Base-by-base conservation (phyloP, 139 green algal species). In the Coccomyxa sp. region DNA sequence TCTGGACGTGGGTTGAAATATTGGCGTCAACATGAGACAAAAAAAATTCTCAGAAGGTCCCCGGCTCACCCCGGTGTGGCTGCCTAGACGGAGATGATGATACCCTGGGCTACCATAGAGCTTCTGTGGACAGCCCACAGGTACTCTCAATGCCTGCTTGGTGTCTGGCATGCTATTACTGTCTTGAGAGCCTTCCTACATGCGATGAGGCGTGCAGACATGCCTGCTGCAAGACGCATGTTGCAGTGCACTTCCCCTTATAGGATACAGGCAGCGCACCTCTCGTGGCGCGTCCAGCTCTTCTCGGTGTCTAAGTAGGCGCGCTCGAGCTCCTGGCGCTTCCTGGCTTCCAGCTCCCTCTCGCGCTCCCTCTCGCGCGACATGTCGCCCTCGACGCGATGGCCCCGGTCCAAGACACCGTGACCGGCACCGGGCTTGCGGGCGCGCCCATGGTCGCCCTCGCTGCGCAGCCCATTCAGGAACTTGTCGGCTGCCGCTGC, bases 281-380 rank as follows among this genome's bases (percentile, higher is more conserved):
- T 75, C 68, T 88, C 84, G 8, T 75, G 34, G 27, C 44, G 79
- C 73, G 93, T 89, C 91, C 89, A 95, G 36, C 90, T 78, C 10
- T 81, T 74, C 73, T 90, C 31, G n/a, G 73, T 76, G 7, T 83
- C 71, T 2, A 87, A 78, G 71, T 91, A 93, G 12, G 78, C 82
- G 0, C 82, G 80, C 68, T 94, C 87, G 29, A 80, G 77, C 18
- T 88, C 83, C 31, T 81, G 80, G 0, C 74, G 76, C 6, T 64
- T 64, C 50, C 73, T 35, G 34, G 83, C 72, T 35, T 70, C 70
- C 73, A 85, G 83, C 12, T 79, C 77, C 39, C 79, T 78, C 73
- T 92, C 85, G 3, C 81, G 80, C 55, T 89, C 78, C 64, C 81
- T 83, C 72, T 92, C 83, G 10, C 80, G 78, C 64, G 89, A 86